phyloP scores from a whole-genome alignment of 2,329 filamentous ascomycete species.

The Emmonsiellopsis sp. region DNA sequence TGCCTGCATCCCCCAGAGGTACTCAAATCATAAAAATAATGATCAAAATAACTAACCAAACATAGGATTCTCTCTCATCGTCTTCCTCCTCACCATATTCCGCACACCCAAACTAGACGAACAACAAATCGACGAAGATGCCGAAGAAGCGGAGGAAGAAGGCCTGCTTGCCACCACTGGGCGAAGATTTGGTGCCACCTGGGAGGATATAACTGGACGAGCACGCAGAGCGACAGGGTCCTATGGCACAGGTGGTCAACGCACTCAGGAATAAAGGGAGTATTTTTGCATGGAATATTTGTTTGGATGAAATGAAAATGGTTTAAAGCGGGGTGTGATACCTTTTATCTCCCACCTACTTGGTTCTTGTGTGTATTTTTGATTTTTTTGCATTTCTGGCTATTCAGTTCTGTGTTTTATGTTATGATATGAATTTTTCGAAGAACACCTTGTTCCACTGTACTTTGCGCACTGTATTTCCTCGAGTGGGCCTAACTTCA shows the following conservation, averaged over 20 bases:
- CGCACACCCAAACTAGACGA: conserved; percentile 69
- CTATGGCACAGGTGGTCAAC: conserved; percentile 6
- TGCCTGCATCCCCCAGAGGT: too few relatives aligned
- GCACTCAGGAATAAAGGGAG: not conserved
- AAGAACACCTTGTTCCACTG: too few relatives aligned
- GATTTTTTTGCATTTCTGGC: too few relatives aligned
- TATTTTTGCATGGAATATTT: too few relatives aligned
- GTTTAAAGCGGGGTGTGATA: too few relatives aligned
- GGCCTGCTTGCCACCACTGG: conserved; percentile 77
- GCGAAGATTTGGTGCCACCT: conserved; percentile 72
- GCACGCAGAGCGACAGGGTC: conserved; percentile 16
- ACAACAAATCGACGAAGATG: conserved; percentile 73
- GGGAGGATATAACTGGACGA: conserved; percentile 73
- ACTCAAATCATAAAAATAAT: not conserved
- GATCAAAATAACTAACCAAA: not conserved
- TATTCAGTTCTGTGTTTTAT: too few relatives aligned
- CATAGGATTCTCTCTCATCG: conserved; percentile 62
- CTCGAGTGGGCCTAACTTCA: too few relatives aligned
- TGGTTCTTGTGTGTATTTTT: too few relatives aligned
- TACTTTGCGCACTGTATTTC: too few relatives aligned
- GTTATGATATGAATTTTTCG: too few relatives aligned
- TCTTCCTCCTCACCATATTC: conserved; percentile 72
- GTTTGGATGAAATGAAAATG: too few relatives aligned
- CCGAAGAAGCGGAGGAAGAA: conserved; percentile 89
- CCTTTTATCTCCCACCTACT: too few relatives aligned